Percentiles rank a stretch among this genome's conserved stretches.
Evolutionary conservation across 2,329 filamentous ascomycete genomes (phyloP).

Genomic region (Aspergillus pseudotamarii): DNA sequence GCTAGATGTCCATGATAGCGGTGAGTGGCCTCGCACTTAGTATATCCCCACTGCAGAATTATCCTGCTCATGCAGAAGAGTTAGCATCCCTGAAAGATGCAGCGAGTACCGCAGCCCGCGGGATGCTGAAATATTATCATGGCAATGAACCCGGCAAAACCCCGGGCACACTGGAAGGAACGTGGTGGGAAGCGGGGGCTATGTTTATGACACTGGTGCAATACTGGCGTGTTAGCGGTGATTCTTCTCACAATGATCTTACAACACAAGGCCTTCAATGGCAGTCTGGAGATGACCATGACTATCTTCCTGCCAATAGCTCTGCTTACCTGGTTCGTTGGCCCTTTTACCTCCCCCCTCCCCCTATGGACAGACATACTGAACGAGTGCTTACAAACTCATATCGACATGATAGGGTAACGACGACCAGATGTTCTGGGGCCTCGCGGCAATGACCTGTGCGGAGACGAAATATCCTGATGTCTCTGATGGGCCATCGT

Average conservation of each 20-base stretch:
- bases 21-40: neutral
- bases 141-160: conserved; percentile 48
- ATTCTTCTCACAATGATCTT: conserved; percentile 70
- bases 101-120: conserved; percentile 42
- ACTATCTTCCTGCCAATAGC: conserved; percentile 70
- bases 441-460: conserved; percentile 73
- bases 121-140: conserved; percentile 53
- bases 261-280: conserved; percentile 67
- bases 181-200: conserved; percentile 71
- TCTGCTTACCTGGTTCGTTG: conserved; percentile 28
- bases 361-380: neutral
- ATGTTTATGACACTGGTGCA: conserved; percentile 69
- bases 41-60: neutral
- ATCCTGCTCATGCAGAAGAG: neutral
- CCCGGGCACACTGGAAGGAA: conserved; percentile 49
- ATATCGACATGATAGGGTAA: conserved; percentile 32
- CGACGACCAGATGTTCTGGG: conserved; percentile 73
- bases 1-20: neutral
- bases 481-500: conserved; percentile 67
- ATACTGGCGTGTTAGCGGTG: conserved; percentile 80
- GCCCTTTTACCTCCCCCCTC: neutral
- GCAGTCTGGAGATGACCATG: conserved; percentile 69
- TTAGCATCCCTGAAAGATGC: conserved; percentile 45
- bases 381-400: neutral
- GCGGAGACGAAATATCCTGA: conserved; percentile 74